Percentiles rank a stretch among this genome's conserved stretches.
phyloP scores from a whole-genome alignment of 371 early-diverging fungal species.

The Cokeromyces recurvatus region DNA sequence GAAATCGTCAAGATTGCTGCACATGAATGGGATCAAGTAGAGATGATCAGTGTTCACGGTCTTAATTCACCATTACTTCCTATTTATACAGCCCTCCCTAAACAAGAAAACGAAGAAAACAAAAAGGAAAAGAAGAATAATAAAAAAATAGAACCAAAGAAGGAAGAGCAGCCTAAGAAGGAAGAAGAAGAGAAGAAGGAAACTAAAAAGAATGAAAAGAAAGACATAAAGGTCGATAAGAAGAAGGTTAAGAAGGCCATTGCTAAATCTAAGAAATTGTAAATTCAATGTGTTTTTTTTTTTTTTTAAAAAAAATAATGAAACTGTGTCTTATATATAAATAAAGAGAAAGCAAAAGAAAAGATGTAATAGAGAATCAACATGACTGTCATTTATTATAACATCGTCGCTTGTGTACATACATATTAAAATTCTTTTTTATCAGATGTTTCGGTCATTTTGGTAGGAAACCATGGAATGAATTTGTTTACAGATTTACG shows the following conservation, averaged over 20 bases:
- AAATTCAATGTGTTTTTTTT: too few species aligned
- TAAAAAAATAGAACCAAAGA: background rate
- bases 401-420: too few species aligned
- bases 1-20: conserved; percentile 9
- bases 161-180: background rate
- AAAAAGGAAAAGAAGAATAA: background rate
- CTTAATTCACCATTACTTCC: conserved; percentile 13
- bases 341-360: too few species aligned
- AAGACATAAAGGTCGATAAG: too few species aligned
- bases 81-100: conserved; percentile 7
- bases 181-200: background rate
- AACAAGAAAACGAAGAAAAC: too few species aligned
- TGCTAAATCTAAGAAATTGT: too few species aligned
- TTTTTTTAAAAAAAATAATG: too few species aligned
- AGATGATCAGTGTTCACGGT: conserved; percentile 6
- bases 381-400: too few species aligned
- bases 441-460: background rate
- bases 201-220: background rate
- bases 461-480: conserved; percentile 51
- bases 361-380: too few species aligned
- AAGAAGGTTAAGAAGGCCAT: too few species aligned
- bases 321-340: too few species aligned
- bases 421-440: conserved; percentile 12
- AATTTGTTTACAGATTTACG: conserved; percentile 55
- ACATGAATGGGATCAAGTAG: conserved; percentile 11